Base-by-base conservation (phyloP, 495 filamentous ascomycete species). In the Penicillium diatomitis region DNA sequence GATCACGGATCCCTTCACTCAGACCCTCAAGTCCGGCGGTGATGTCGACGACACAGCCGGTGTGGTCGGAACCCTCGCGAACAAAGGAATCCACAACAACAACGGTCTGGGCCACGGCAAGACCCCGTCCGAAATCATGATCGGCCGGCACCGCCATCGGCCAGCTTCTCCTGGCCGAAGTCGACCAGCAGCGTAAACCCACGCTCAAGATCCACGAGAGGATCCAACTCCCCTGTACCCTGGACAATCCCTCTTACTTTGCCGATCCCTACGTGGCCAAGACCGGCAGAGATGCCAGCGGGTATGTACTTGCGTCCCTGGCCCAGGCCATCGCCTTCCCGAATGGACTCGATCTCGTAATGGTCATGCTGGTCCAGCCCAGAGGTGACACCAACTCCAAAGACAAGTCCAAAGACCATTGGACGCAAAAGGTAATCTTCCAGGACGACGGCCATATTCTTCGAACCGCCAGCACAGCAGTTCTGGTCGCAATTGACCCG, bases 221-320 rank as follows among this genome's bases (percentile, higher is more conserved):
- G 2, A 44, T 80, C 34, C 47, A 58, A 3, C 46, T 81, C 2
- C 67, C 72, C 28, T 65, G 61, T 20, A 49, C 73, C 11, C 66
- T 78, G 33, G 80, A 85, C 58, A 85, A 83, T 48, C 79, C 78
- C 0, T 72, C 58, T 45, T 84, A 76, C 55, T 85, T 48, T 44
- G 39, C 41, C 6, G 80, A 79, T 54, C 71, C 74, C 8, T 74
- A 71, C 9, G 20, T 20, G 20, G 47, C 50, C 6, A 56, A 55
- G 0, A 48, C 56, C 0, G 39, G 8, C 0, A 51, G 68, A 34
- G 73, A 80, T 50, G 78, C 71, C 5, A 82, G 79, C 44, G 79
- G 81, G 0, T 78, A 77, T 36, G 55, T 84, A 1, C 51, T 77
- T 1, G 69, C 77, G 0, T 80, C 80, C 5, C 47, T 82, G 10